phyloP scores from a whole-genome alignment of 2,329 filamentous ascomycete species.

The Aspergillus ochraceoroseus region DNA sequence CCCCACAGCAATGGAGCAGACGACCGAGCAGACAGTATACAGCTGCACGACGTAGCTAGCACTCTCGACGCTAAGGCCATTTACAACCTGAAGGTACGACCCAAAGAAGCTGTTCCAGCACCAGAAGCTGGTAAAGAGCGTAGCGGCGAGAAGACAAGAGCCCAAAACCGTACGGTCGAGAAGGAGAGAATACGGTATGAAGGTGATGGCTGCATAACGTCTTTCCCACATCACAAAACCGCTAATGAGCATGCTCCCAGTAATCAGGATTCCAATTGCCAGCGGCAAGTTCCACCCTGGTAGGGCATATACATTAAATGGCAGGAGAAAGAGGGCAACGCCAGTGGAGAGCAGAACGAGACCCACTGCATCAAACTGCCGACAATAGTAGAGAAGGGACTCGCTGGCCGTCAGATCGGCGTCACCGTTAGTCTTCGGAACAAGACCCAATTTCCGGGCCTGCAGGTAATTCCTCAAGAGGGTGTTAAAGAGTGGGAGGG shows the following conservation, averaged over 20 bases:
- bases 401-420: too few relatives aligned
- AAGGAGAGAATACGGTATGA: slow-evolving; percentile 51
- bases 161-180: slow-evolving; percentile 20
- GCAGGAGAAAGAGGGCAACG: slow-evolving; percentile 59
- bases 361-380: slow-evolving; percentile 44
- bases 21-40: slow-evolving; percentile 51
- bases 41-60: slow-evolving; percentile 45
- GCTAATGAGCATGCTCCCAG: slow-evolving; percentile 53
- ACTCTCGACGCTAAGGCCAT: slow-evolving; percentile 27
- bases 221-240: slow-evolving; percentile 52
- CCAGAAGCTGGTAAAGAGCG: slow-evolving; percentile 20
- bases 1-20: slow-evolving; percentile 53
- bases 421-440: too few relatives aligned
- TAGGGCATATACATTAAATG: slow-evolving; percentile 53
- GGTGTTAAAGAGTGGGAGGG: slow-evolving; percentile 52
- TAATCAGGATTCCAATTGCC: slow-evolving; percentile 49
- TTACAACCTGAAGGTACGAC: slow-evolving; percentile 22
- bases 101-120: slow-evolving; percentile 20
- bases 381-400: neutral
- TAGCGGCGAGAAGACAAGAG: slow-evolving; percentile 27
- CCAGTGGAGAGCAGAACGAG: slow-evolving; percentile 57
- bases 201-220: slow-evolving; percentile 49
- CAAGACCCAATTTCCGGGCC: slow-evolving; percentile 51
- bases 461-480: slow-evolving; percentile 53
- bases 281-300: slow-evolving; percentile 43